Evolutionary conservation across 192 early-diverging fungal species (phyloP), one percentile per base, ranked within the genome.

Genomic region (Coemansia sp.): DNA sequence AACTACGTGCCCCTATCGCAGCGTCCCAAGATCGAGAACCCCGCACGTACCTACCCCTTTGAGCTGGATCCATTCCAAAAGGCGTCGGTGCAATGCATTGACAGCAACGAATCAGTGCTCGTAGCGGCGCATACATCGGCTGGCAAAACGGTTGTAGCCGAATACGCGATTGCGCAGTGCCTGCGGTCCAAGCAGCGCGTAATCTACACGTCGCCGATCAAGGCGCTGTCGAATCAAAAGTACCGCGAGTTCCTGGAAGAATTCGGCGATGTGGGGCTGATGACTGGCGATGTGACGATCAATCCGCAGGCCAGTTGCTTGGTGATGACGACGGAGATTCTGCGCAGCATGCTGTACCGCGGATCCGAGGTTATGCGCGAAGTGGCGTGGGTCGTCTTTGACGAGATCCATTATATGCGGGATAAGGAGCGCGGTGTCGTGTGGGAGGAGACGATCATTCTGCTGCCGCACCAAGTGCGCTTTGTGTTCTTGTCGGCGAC

Each of bases 311-410:
- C 97, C 0, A 92, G 90, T 14, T 97, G 95, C 61, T 71, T 98
- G 45, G 96, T 99, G 24, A 99, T 99, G 97, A 99, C 97, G 0
- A 99, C 97, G 1, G 97, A 99, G 83, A 99, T 99, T 92, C 79
- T 99, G 54, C 86, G 97, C 29, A 91, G 89, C 42, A 99, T 99
- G 97, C 86, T 99, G 24, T 99, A 99, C 79, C 89, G 96, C 45
- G 97, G 97, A 15, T 93, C 91, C 20, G 96, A 98, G 68, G 86
- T 99, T 47, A 92, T 98, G 88, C 88, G 96, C 49, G 97, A 99
- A 81, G 94, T 99, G 2, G 90, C 94, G 2, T 99, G 96, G 96
- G 94, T 99, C 32, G 87, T 99, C 32, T 99, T 96, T 80, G 97
- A 99, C 71, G 97, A 99, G 86, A 93, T 99, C 59, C 97, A 98